phyloP scores from a whole-genome alignment of 805 yeast genomes.

The Yamadazyma laniorum region DNA sequence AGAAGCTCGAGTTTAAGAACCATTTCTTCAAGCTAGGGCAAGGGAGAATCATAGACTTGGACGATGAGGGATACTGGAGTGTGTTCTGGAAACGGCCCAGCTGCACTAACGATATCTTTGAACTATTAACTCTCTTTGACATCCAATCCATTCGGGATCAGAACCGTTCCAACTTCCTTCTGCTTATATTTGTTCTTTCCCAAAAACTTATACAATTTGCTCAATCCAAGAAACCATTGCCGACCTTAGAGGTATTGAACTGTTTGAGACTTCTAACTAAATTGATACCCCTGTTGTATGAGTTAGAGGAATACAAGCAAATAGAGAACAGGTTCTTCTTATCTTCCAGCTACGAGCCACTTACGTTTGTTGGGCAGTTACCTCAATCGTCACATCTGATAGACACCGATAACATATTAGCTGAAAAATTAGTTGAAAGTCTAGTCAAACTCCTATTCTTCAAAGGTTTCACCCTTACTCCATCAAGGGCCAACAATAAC shows the following conservation, averaged over 20 bases:
- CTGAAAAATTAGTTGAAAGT: conserved; percentile 7
- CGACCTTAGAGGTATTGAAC: conserved; percentile 45
- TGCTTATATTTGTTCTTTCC: conserved; percentile 41
- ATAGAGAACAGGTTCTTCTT: conserved; percentile 30
- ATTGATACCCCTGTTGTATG: conserved; percentile 66
- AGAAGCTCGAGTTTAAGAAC: conserved; percentile 57
- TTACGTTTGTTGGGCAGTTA: conserved; percentile 3
- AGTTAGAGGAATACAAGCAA: conserved; percentile 30
- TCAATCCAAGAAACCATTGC: conserved; percentile 1
- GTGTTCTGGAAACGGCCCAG: conserved; percentile 40
- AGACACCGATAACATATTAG: conserved; percentile 16
- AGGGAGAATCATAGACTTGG: conserved; percentile 30
- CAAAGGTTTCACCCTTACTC: conserved; percentile 48
- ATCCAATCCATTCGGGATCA: conserved; percentile 57
- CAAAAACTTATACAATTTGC: conserved; percentile 21
- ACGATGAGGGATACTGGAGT: conserved; percentile 29
- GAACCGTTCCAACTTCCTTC: conserved; percentile 56
- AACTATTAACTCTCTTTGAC: conserved; percentile 55
- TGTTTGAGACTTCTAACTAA: conserved; percentile 65
- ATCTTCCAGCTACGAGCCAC: conserved; percentile 12
- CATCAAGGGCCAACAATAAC: background rate
- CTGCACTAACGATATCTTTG: conserved; percentile 55
- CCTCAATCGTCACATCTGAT: background rate
- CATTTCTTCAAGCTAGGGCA: conserved; percentile 61
- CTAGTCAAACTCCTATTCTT: conserved; percentile 52